Evolutionary conservation across 257 asterid species (phyloP), one percentile per base, ranked within the genome.

Genomic region (Solanum habrochaites): DNA sequence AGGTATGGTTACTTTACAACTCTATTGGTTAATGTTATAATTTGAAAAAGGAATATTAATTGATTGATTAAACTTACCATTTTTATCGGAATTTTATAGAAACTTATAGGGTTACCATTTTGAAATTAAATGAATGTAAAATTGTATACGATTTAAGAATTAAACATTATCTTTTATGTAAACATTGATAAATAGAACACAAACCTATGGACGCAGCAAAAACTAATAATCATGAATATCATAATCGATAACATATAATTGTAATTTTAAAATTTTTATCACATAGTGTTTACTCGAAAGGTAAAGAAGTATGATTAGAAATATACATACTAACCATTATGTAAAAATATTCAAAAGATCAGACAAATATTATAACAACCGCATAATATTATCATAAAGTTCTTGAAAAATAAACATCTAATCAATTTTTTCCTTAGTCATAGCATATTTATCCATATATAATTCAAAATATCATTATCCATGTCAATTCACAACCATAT

Each of bases 321-420:
- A 37, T 37, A 37, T 37, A 6, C 7, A 37, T 37, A 6, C 7
- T 37, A 37, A 37, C 39, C 2, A 5, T 6, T 37, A 37, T 6
- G 39, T 37, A 37, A 37, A 37, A 37, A 5, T 5, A 37, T 37
- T 37, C 0, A 0, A 1, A 37, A 37, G 7, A 0, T 37, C 7
- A 5, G 0, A 37, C 0, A 52, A 3, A 52, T 0, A 52, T 52
- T 52, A 7, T 18, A 52, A 18, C 4, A 52, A 0, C 4, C 23
- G 2, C 9, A 39, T 0, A 32, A 32, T 4, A 23, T 52, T 52
- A 7, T 52, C 10, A 18, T 16, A 23, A 2, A 18, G 2, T 16
- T 52, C 62, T 9, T 16, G 7, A 52, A 52, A 52, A 4, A 47
- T 5, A 15, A 43, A 52, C 1, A 16, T 56, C 11, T 11, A 18